A percentile compares a stretch with the other conserved stretches of the same genome.
phyloP scores from a whole-genome alignment of 2,329 filamentous ascomycete species.

The Aspergillus felis region DNA sequence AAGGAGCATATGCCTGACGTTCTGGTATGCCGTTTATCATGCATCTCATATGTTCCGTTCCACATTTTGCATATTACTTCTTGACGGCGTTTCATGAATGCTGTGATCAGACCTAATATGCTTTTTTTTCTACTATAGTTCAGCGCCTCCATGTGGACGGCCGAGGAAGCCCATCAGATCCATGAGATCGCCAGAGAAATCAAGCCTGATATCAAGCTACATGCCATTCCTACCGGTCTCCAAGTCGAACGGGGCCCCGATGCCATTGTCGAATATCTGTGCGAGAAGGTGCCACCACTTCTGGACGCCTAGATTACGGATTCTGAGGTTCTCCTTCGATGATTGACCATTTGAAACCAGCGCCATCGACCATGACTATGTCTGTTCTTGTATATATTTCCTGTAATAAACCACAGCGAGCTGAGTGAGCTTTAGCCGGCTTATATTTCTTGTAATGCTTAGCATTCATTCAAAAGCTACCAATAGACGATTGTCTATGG shows the following conservation, averaged over 20 bases:
- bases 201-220: conserved; percentile 38
- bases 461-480: not conserved
- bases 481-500: not conserved
- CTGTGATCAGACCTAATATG: conserved; percentile 8
- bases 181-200: conserved; percentile 35
- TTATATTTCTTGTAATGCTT: not conserved
- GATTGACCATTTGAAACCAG: not conserved
- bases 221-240: conserved; percentile 41
- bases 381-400: not conserved
- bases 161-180: conserved; percentile 36
- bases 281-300: conserved; percentile 38
- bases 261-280: conserved; percentile 40
- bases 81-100: not conserved
- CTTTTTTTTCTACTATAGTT: conserved; percentile 42
- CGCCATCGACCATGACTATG: not conserved
- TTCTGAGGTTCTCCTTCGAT: not conserved
- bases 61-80: conserved; percentile 8
- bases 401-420: not conserved
- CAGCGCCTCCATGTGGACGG: conserved; percentile 58
- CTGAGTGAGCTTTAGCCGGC: too few species aligned
- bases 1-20: conserved; percentile 51
- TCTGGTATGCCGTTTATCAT: conserved; percentile 40
- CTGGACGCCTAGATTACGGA: conserved; percentile 27
- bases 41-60: not conserved
- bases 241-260: conserved; percentile 42